phyloP scores from a whole-genome alignment of 768 basidiomycete species.

The Chalciporus sphaerocephalus region DNA sequence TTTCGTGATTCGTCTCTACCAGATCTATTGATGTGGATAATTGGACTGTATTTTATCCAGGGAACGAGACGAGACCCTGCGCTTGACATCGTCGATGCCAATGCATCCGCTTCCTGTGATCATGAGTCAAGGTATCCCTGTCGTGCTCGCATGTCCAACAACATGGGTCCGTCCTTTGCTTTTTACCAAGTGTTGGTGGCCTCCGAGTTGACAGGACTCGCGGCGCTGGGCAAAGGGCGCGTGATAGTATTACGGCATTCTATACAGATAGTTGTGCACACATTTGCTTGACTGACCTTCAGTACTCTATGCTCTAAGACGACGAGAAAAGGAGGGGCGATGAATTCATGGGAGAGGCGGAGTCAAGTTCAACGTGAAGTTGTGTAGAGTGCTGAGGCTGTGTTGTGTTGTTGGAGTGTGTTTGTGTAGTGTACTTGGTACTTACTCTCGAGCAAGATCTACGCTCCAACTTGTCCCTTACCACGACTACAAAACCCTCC shows the following conservation, averaged over 20 bases:
- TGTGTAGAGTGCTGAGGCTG: slow-evolving; percentile 5
- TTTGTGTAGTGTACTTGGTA: slow-evolving; percentile 6
- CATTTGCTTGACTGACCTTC: not conserved
- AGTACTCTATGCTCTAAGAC: slow-evolving; percentile 49
- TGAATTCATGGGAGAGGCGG: slow-evolving; percentile 41
- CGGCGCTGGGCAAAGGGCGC: slow-evolving; percentile 56
- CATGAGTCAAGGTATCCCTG: slow-evolving; percentile 65
- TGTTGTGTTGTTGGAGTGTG: slow-evolving; percentile 16
- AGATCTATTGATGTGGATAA: not conserved
- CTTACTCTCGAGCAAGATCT: not conserved
- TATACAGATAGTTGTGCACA: not conserved
- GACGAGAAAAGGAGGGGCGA: slow-evolving; percentile 42
- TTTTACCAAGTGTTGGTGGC: slow-evolving; percentile 68
- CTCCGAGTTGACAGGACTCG: slow-evolving; percentile 60
- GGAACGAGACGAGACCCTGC: slow-evolving; percentile 65
- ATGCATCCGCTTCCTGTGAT: slow-evolving; percentile 66
- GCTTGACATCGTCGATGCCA: slow-evolving; percentile 71
- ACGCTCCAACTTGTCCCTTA: not conserved
- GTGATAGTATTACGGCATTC: slow-evolving; percentile 56
- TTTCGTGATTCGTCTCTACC: slow-evolving; percentile 34
- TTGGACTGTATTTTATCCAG: slow-evolving; percentile 19
- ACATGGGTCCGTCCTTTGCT: slow-evolving; percentile 71
- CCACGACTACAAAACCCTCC: slow-evolving; percentile 13
- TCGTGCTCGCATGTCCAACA: slow-evolving; percentile 68
- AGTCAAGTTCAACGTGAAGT: slow-evolving; percentile 40